Base-by-base conservation (phyloP, 2,329 filamentous ascomycete genomes). In the Aspergillus thermomutatus region DNA sequence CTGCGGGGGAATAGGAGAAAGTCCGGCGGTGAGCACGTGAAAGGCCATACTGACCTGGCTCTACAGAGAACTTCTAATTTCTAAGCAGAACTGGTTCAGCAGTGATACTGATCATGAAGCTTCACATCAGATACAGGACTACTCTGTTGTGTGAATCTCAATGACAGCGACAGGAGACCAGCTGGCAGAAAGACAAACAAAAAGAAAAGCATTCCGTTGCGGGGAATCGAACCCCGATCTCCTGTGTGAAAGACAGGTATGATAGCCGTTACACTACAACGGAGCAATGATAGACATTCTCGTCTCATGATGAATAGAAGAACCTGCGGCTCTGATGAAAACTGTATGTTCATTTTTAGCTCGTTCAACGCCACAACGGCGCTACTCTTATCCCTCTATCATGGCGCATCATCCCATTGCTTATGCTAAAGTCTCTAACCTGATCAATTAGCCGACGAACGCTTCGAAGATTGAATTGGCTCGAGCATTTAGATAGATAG, bases 161-260 rank as follows among this genome's bases (percentile, higher is more conserved):
- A 3, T 37, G 31, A 17, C 6, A 14, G 31, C 14, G 11, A 5
- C 14, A 7, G 7, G 17, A 6, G 14, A 17, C 11, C 14, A 37
- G 31, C 7, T 17, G 7, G 1, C n/a, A n/a, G 14, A 37, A 40
- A 40, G 25, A 27, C 40, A 28, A n/a, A 6, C 23, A 55, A 50
- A 55, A 52, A 28, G 31, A 21, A 41, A 37, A 8, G 6, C 2
- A 19, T 40, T 55, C 53, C 53, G 53, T 43, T 52, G 49, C 53
- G 53, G 53, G 53, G 53, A 55, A 55, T 55, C 53, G 53, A 55
- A 55, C 53, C 53, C 53, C 53, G 53, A 55, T 49, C 53, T 55
- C 49, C 53, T 50, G 49, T 52, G 53, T 55, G 53, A 55, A 51
- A 55, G 53, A 52, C 49, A 50, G 53, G 49, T 49, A 55, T 55